phyloP scores from a whole-genome alignment of 2,329 filamentous ascomycete species.

The Alternaria sp. region DNA sequence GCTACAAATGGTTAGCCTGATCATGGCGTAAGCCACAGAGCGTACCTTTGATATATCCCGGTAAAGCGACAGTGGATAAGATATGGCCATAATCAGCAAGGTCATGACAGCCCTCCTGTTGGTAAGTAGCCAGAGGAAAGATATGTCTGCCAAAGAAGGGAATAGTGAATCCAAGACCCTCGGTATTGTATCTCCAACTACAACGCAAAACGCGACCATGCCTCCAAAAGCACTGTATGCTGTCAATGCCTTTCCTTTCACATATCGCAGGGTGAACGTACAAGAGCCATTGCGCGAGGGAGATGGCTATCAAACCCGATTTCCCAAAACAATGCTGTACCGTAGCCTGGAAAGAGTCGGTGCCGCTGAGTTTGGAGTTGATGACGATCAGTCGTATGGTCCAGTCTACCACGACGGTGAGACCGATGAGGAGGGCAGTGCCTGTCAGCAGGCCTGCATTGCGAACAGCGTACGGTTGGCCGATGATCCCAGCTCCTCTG shows the following conservation, averaged over 20 bases:
- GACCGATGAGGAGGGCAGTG: slow-evolving; percentile 74
- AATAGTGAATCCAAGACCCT: slow-evolving; percentile 85
- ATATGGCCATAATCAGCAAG: slow-evolving; percentile 84
- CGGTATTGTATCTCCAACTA: slow-evolving; percentile 95
- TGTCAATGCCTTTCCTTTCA: slow-evolving; percentile 31
- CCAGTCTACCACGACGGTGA: slow-evolving; percentile 93
- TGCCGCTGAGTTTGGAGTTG: slow-evolving; percentile 95
- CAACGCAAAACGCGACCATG: slow-evolving; percentile 98
- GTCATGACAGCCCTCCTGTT: slow-evolving; percentile 85
- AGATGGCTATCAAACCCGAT: slow-evolving; percentile 86
- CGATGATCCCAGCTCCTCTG: slow-evolving; percentile 71
- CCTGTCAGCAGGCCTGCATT: slow-evolving; percentile 89
- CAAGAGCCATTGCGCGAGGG: slow-evolving; percentile 94
- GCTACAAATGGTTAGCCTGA: slow-evolving; percentile 61
- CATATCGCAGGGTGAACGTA: slow-evolving; percentile 42
- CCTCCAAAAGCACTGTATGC: slow-evolving; percentile 80
- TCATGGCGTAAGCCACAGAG: slow-evolving; percentile 18
- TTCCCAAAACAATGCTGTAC: slow-evolving; percentile 95
- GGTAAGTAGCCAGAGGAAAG: slow-evolving; percentile 82
- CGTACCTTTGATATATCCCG: slow-evolving; percentile 89
- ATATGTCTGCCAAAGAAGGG: slow-evolving; percentile 74
- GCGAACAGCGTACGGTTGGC: slow-evolving; percentile 92
- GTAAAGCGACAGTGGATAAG: slow-evolving; percentile 91
- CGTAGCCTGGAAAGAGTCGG: slow-evolving; percentile 93
- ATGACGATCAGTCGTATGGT: slow-evolving; percentile 96